phyloP scores from a whole-genome alignment of 257 asterid species.

The Agastache rugosa region DNA sequence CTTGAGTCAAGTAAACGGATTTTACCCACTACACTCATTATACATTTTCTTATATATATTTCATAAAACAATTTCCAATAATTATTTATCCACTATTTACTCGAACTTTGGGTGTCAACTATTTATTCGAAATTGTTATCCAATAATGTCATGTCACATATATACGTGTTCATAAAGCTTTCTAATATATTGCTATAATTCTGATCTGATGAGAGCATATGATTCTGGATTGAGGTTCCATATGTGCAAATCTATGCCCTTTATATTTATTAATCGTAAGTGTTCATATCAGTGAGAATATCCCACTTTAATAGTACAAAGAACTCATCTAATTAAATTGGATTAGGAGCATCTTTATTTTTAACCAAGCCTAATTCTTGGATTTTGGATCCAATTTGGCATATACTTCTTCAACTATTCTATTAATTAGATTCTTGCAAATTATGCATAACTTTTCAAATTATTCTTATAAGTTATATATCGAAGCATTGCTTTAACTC shows the following conservation, averaged over 20 bases:
- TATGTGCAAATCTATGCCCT: constrained; percentile 15
- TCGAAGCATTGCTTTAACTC: neutral
- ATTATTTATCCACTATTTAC: neutral
- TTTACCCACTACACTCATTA: too few species aligned
- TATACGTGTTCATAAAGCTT: constrained; percentile 24
- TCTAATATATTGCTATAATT: constrained; percentile 36
- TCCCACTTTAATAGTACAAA: constrained; percentile 29
- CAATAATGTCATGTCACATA: too few species aligned
- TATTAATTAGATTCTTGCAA: neutral
- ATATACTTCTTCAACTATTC: constrained; percentile 35
- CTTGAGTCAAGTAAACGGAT: too few species aligned
- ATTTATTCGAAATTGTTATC: too few species aligned
- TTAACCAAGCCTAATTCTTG: constrained; percentile 20
- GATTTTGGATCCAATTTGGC: constrained; percentile 37
- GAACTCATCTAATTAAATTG: constrained; percentile 28
- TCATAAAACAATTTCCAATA: neutral
- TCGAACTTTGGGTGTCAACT: too few species aligned
- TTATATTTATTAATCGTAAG: constrained; percentile 29
- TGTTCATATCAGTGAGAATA: constrained; percentile 34
- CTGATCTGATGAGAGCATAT: constrained; percentile 41
- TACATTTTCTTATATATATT: too few species aligned
- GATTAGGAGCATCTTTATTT: constrained; percentile 37
- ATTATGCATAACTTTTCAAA: neutral
- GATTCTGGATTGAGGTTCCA: constrained; percentile 59
- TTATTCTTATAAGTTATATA: neutral